phyloP scores from a whole-genome alignment of 352 stramenopile genomes.

The Globisporangium recalcitrans region DNA sequence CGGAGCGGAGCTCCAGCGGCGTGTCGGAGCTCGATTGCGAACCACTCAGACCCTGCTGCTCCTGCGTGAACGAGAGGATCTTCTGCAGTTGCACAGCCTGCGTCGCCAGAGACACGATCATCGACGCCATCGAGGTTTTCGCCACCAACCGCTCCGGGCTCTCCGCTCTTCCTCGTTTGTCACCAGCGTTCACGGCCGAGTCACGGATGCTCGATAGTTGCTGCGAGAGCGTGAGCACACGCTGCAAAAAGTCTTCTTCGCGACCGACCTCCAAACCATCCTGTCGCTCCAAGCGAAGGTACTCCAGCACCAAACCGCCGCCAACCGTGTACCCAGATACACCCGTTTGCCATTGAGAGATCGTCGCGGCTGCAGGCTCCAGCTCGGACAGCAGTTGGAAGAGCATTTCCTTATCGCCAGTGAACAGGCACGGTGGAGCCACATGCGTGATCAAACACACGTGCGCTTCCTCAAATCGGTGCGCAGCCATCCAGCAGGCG shows the following conservation, averaged over 20 bases:
- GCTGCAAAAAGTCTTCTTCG: slow-evolving; percentile 56
- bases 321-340: slow-evolving; percentile 42
- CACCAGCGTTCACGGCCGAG: slow-evolving; percentile 18
- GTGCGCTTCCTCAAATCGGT: slow-evolving; percentile 59
- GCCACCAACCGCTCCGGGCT: slow-evolving; percentile 26
- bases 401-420: slow-evolving; percentile 50
- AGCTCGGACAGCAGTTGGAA: slow-evolving; percentile 50
- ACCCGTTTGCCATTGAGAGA: slow-evolving; percentile 63
- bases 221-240: slow-evolving; percentile 51
- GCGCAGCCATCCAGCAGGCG: slow-evolving; percentile 64
- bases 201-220: slow-evolving; percentile 38
- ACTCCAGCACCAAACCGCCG: slow-evolving; percentile 64
- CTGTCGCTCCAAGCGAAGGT: slow-evolving; percentile 58
- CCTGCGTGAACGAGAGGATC: slow-evolving; percentile 42
- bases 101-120: slow-evolving; percentile 53
- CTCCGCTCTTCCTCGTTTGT: slow-evolving; percentile 10
- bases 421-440: slow-evolving; percentile 56
- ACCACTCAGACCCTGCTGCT: slow-evolving; percentile 26
- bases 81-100: slow-evolving; percentile 48
- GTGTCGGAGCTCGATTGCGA: slow-evolving; percentile 11
- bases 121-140: slow-evolving; percentile 53
- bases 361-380: slow-evolving; percentile 42
- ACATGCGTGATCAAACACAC: slow-evolving; percentile 51
- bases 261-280: slow-evolving; percentile 45
- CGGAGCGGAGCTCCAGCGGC: slow-evolving; percentile 39